Percentiles rank a stretch among this genome's conserved stretches.
Evolutionary conservation across 176 grass and related monocot species (phyloP).

Genomic region (Cymbopogon citratus): DNA sequence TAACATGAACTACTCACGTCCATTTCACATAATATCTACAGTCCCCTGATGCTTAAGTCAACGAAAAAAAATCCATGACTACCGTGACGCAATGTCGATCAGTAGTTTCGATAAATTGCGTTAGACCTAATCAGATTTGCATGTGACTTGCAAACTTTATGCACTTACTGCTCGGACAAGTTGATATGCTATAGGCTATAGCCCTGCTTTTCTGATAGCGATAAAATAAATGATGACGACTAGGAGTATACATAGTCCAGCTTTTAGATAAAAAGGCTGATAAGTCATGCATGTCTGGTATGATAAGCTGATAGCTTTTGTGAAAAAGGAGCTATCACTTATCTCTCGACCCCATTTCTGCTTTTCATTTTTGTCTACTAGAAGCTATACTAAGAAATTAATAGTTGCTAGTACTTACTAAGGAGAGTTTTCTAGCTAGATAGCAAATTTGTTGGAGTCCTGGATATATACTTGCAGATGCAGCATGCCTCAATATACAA

Average conservation of each 20-base stretch:
- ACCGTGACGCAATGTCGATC: neutral
- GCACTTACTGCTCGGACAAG: constrained; percentile 11
- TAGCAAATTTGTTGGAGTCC: neutral
- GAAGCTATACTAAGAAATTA: neutral
- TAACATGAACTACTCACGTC: constrained; percentile 6
- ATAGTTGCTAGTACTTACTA: neutral
- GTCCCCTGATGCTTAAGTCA: constrained; percentile 4
- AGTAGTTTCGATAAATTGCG: neutral
- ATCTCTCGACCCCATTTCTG: neutral
- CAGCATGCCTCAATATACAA: neutral
- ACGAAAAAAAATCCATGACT: constrained; percentile 1
- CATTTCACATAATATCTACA: constrained; percentile 20
- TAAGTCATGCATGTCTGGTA: constrained; percentile 29
- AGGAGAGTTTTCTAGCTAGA: too few relatives aligned
- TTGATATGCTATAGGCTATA: constrained; percentile 11
- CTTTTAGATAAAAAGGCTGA: constrained; percentile 1
- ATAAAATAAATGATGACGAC: neutral
- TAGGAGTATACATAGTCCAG: neutral
- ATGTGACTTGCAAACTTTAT: constrained; percentile 30
- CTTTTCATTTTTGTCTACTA: neutral
- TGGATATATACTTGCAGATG: neutral
- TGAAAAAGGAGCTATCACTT: constrained; percentile 21
- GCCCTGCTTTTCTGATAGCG: neutral
- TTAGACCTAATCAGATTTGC: neutral
- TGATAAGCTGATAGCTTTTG: constrained; percentile 43